Percentiles rank a stretch among this genome's conserved stretches.
phyloP scores from a whole-genome alignment of 2,329 filamentous ascomycete genomes.

The Trichoderma hamatum region DNA sequence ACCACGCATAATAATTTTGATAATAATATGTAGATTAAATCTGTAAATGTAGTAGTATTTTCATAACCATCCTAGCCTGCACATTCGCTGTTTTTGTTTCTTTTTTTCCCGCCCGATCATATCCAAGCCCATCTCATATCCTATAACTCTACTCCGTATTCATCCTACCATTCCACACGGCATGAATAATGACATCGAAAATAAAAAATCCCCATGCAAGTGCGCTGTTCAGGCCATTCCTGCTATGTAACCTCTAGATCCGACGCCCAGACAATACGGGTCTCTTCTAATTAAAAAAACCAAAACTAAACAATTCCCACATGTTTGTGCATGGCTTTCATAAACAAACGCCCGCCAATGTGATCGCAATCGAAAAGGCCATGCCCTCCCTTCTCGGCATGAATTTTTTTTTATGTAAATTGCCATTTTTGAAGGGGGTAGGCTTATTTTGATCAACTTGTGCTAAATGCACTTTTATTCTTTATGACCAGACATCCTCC shows the following conservation, averaged over 20 bases:
- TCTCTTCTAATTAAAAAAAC: constrained; percentile 7
- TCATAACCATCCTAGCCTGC: constrained; percentile 3
- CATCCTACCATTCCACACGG: neutral
- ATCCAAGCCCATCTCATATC: constrained; percentile 8
- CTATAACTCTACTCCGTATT: neutral
- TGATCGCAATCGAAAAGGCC: constrained; percentile 16
- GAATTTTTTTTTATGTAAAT: neutral
- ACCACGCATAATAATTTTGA: neutral
- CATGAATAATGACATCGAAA: constrained; percentile 12
- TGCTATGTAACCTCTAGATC: constrained; percentile 15
- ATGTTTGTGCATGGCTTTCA: constrained; percentile 19
- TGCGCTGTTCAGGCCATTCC: neutral
- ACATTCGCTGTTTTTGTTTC: neutral
- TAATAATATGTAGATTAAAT: neutral
- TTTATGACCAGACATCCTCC: constrained; percentile 74
- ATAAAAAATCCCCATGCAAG: neutral
- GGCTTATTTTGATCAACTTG: neutral
- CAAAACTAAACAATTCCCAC: neutral
- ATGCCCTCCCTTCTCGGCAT: constrained; percentile 2
- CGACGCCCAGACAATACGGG: constrained; percentile 11
- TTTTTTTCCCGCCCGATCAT: constrained; percentile 4
- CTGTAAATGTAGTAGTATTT: neutral
- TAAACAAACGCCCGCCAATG: constrained; percentile 22
- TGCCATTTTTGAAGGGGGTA: neutral
- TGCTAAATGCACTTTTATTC: constrained; percentile 12